phyloP scores from a whole-genome alignment of 208 protist species.

The Acanthamoeba castellanii region DNA sequence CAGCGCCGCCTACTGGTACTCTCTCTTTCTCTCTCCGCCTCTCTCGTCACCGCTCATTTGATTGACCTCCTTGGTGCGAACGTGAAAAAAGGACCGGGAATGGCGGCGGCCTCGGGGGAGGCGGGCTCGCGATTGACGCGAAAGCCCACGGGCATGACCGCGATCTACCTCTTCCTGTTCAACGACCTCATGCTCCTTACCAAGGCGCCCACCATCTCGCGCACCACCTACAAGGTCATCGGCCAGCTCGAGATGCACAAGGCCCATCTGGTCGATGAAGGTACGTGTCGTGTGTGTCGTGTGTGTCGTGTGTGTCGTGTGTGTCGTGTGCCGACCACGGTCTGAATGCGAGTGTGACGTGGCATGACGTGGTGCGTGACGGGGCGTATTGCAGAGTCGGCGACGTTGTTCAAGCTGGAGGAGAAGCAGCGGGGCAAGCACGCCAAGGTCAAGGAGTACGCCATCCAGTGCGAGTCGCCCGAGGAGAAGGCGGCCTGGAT shows the following conservation, averaged over 20 bases:
- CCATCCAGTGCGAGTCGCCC: neutral
- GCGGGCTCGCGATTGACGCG: neutral
- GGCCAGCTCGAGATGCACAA: constrained; percentile 68
- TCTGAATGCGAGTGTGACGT: too few relatives aligned
- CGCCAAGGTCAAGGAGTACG: constrained; percentile 23
- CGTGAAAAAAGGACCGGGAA: neutral
- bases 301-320: neutral
- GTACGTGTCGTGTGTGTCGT: neutral
- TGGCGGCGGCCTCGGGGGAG: neutral
- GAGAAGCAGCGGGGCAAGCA: constrained; percentile 68
- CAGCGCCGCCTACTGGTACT: neutral
- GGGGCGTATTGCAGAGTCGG: neutral
- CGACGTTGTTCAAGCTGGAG: constrained; percentile 22
- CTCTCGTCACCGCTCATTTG: neutral
- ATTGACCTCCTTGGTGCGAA: too few relatives aligned
- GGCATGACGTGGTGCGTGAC: too few relatives aligned
- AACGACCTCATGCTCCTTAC: constrained; percentile 69
- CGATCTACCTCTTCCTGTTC: constrained; percentile 70
- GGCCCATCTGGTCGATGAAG: constrained; percentile 51
- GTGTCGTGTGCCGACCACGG: neutral
- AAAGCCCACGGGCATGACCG: neutral
- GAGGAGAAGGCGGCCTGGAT: constrained; percentile 64
- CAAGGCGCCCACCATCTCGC: constrained; percentile 35
- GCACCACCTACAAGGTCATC: constrained; percentile 58
- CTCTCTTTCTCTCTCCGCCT: neutral